Conservation (phyloP, 2,329 filamentous ascomycete genomes). For the Lasiodiplodia sp. region DNA sequence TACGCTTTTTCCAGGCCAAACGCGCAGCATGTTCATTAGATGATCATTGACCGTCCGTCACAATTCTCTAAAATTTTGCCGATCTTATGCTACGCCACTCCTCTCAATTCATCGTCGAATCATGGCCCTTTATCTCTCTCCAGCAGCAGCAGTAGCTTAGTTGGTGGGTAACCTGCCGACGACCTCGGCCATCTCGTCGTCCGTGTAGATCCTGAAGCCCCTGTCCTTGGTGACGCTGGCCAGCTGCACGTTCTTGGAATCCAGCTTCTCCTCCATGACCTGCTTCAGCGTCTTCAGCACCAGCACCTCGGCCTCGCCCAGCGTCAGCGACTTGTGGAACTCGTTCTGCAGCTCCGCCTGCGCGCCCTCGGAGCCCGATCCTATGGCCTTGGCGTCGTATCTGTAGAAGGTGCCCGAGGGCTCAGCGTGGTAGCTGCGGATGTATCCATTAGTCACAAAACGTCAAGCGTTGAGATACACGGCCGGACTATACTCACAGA, state of each 20-base stretch:
- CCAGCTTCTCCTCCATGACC: constrained; percentile 99
- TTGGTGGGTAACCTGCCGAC: constrained; percentile 76
- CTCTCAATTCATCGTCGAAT: not conserved
- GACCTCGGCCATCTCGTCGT: constrained; percentile 94
- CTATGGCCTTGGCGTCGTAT: constrained; percentile 98
- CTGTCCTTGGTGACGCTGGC: constrained; percentile 97
- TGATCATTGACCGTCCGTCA: constrained; percentile 7
- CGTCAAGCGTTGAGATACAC: not conserved
- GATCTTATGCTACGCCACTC: constrained; percentile 30
- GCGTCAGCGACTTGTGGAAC: constrained; percentile 96
- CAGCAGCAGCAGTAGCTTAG: constrained; percentile 34
- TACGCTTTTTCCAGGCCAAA: not conserved
- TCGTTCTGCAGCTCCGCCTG: constrained; percentile 98
- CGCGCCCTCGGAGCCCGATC: constrained; percentile 94
- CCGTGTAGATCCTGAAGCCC: constrained; percentile 98
- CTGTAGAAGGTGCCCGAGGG: constrained; percentile 98
- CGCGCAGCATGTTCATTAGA: constrained; percentile 14
- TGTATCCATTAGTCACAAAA: not conserved
- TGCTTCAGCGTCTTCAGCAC: constrained; percentile 98
- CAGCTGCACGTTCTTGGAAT: constrained; percentile 97
- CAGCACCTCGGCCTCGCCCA: constrained; percentile 90
- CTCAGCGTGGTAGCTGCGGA: constrained; percentile 89
- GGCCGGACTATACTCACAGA: constrained; percentile 61
- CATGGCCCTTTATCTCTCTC: not conserved
- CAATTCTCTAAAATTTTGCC: constrained; percentile 22